Evolutionary conservation across 225 moss, liverwort and hornwort species (phyloP), one percentile per base, ranked within the genome.

Genomic region (Thuidium tamariscinum): DNA sequence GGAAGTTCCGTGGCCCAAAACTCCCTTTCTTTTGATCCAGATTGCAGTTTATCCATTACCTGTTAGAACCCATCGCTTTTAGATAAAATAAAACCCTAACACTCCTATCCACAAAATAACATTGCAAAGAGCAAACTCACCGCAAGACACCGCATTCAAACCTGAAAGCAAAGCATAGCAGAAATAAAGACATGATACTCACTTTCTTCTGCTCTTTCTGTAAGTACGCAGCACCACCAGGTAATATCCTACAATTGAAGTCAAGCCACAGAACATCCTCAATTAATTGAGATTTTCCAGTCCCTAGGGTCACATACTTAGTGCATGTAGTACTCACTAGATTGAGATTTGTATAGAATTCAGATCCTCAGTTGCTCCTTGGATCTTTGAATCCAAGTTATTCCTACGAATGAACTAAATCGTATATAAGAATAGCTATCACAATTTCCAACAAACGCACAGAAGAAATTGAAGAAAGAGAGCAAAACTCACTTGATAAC

Each of bases 1-100:
- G 99, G 99, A 87, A 99, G 94, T 89, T 99, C 97, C 51, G 96
- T 94, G 15, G 92, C 93, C 99, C 99, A 99, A 67, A 90, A 90
- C 67, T 95, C 82, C 63, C 85, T 91, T 87, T 96, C 93, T 86
- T 99, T 97, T 85, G 94, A 87, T 84, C 93, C 93, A 62, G 92
- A 86, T 89, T 89, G 96, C 88, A 99, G 89, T 80, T 97, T 99
- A 79, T 97, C 95, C 87, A 97, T 92, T 25, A 99, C 95, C 98
- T 96, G 89, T 34, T 62, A 54, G 81, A 62, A 57, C 69, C 60
- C 82, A 80, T 81, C 82, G 46, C 77, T 68, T 12, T 80, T 36
- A 77, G 81, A 11, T 22, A 25, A 20, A 83, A 11, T 22, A 25
- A 20, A 68, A 83, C 34, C 76, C 80, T 81, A 67, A 11, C 36